These are phyloP conservation scores for Pyrenula massariospora DNA, from an alignment of 495 filamentous ascomycete genomes.

Conservation along the genomic window DNA sequence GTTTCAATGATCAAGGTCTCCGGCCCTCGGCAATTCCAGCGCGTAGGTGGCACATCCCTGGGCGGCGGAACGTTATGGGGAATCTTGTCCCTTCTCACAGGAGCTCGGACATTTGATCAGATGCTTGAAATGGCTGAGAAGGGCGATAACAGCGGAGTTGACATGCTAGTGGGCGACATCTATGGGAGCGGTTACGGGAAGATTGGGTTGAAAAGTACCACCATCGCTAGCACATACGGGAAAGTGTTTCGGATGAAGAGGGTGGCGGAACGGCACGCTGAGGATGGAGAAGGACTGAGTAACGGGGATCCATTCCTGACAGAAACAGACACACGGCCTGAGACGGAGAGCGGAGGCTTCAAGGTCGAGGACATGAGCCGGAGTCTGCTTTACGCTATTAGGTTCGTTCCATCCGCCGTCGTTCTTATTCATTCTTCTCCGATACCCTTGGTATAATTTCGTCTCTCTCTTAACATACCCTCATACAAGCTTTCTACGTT, in stretches of 20 bases:
- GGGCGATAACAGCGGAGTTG: conserved; percentile 84
- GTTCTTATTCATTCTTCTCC: too few species aligned
- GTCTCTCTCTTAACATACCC: too few species aligned
- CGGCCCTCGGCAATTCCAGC: conserved; percentile 69
- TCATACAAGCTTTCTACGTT: too few species aligned
- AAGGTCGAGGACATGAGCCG: conserved; percentile 54
- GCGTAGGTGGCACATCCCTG: conserved; percentile 88
- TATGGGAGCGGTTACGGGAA: conserved; percentile 93
- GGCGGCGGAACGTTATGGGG: conserved; percentile 97
- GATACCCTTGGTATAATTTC: too few species aligned
- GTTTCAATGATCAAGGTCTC: conserved; percentile 98
- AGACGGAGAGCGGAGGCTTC: conserved; percentile 30
- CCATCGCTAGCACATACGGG: conserved; percentile 91
- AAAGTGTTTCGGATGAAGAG: conserved; percentile 88
- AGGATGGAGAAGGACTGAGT: conserved; percentile 55
- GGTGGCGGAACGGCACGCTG: conserved; percentile 60
- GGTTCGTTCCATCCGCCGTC: conserved; percentile 35
- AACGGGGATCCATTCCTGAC: conserved; percentile 29
- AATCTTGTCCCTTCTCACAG: conserved; percentile 77
- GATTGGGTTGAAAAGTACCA: conserved; percentile 85
- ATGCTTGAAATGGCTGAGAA: conserved; percentile 90
- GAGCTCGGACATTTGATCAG: conserved; percentile 83
- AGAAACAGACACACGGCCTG: conserved; percentile 5
- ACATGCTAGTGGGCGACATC: conserved; percentile 97
- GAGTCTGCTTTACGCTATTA: conserved; percentile 72